Base-by-base conservation (phyloP, 1,284 basidiomycete species). In the Leccinum insigne region DNA sequence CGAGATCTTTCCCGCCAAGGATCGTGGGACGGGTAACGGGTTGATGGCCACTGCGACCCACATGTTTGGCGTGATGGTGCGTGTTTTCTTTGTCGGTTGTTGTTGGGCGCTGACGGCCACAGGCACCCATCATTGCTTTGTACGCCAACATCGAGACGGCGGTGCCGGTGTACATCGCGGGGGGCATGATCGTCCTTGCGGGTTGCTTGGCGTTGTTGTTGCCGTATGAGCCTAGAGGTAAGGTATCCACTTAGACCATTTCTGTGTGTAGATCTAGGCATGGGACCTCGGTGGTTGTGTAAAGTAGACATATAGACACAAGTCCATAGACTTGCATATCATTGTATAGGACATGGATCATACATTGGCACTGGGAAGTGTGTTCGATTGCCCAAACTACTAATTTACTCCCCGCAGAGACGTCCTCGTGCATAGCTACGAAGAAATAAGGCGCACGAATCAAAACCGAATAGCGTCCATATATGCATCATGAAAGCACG, bases 131-230 rank as follows among this genome's bases (percentile, higher is more conserved):
- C 42, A 88, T 93, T 65, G 91, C 90, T 5, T 73, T 92, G 3
- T 91, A 88, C 69, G 88, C 88, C 0, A 83, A 92, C 70, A 74
- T 92, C 32, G 78, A 78, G 47, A 91, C 88, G 0, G 80, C 87
- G 0, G 86, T 87, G 1, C 93, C 93, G 0, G 90, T 95, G 44
- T 95, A 90, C 71, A 87, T 94, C 66, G 85, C 90, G 13, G 93
- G 90, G 1, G 87, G 83, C 13, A 78, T 95, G 64, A 87, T 94
- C 74, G 78, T 94, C 11, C 79, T 83, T 23, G 84, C 90, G 2
- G 90, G 90, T 0, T 68, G 83, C 4, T 72, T 94, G 58, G 86
- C 91, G 26, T 73, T 93, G n/a, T 73, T 92, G 13, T 79, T 95
- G 61, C 93, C 93, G 0, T 91, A 88, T 68, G 91, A 93, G 77